Evolutionary conservation across 305 asterid genomes (phyloP).

Genomic region (Ajuga reptans): DNA sequence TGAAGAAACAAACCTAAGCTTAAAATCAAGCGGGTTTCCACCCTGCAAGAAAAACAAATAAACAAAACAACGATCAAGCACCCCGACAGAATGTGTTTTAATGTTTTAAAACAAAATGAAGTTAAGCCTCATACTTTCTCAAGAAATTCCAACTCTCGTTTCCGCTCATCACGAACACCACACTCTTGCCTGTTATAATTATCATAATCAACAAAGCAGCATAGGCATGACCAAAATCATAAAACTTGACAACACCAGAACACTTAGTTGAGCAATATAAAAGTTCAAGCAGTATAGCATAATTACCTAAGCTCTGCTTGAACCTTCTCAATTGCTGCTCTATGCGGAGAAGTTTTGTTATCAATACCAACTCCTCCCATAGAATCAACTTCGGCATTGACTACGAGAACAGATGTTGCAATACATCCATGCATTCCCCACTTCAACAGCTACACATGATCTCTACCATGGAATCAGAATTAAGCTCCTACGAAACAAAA

Average conservation of each 20-base stretch:
- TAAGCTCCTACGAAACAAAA: constrained; percentile 29
- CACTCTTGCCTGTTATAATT: constrained; percentile 64
- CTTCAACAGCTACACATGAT: constrained; percentile 36
- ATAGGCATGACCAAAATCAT: too few relatives aligned
- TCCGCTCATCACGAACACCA: constrained; percentile 71
- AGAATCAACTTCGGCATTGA: constrained; percentile 73
- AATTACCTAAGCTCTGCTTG: constrained; percentile 87
- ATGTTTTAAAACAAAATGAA: constrained; percentile 13
- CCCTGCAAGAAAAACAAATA: constrained; percentile 50
- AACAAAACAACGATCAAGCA: not conserved
- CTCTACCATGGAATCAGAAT: constrained; percentile 38
- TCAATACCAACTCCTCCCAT: constrained; percentile 87
- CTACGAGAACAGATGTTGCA: constrained; percentile 43
- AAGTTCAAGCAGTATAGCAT: constrained; percentile 16
- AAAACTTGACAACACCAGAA: not conserved
- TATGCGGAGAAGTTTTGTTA: constrained; percentile 59
- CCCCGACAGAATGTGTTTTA: not conserved
- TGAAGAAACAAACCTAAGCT: constrained; percentile 54
- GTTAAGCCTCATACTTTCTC: constrained; percentile 61
- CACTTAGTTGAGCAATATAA: not conserved
- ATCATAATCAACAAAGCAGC: not conserved
- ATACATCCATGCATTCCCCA: constrained; percentile 65
- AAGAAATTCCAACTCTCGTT: constrained; percentile 90
- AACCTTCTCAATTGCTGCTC: constrained; percentile 63
- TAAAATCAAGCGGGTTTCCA: constrained; percentile 78